Conservation (phyloP, 306 rosid species). For the Rubus idaeus region DNA sequence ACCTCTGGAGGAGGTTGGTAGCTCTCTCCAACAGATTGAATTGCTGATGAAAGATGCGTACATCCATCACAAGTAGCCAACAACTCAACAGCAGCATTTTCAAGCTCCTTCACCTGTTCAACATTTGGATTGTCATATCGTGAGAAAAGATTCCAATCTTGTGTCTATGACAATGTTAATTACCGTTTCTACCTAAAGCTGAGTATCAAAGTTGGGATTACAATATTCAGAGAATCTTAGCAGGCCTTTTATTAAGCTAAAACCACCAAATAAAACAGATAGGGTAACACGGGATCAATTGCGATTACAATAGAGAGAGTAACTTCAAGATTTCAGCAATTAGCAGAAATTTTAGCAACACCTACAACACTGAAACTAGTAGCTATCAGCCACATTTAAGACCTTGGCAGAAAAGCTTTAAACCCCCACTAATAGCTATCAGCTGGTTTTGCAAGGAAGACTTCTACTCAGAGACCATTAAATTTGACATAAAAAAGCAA, state of each 20-base stretch:
- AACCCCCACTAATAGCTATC: background rate
- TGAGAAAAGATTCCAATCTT: background rate
- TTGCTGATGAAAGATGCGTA: conserved; percentile 56
- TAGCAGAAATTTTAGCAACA: background rate
- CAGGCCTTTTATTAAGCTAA: background rate
- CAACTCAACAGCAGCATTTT: conserved; percentile 61
- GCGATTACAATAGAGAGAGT: background rate
- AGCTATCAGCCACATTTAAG: background rate
- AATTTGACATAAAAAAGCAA: background rate
- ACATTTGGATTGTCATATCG: background rate
- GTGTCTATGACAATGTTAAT: background rate
- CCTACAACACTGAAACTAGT: background rate
- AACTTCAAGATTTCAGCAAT: background rate
- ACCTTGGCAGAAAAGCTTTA: background rate
- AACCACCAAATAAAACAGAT: background rate
- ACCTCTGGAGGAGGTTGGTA: conserved; percentile 77
- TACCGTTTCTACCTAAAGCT: background rate
- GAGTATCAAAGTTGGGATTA: background rate
- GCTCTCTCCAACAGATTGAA: conserved; percentile 52
- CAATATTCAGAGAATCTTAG: background rate
- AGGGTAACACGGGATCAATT: background rate
- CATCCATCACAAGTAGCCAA: conserved; percentile 43
- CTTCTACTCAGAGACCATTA: background rate
- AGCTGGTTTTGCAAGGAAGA: background rate
- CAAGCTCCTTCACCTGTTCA: conserved; percentile 71